Evolutionary conservation across 345 rosid species (phyloP).

Genomic region (Hibiscus syriacus): DNA sequence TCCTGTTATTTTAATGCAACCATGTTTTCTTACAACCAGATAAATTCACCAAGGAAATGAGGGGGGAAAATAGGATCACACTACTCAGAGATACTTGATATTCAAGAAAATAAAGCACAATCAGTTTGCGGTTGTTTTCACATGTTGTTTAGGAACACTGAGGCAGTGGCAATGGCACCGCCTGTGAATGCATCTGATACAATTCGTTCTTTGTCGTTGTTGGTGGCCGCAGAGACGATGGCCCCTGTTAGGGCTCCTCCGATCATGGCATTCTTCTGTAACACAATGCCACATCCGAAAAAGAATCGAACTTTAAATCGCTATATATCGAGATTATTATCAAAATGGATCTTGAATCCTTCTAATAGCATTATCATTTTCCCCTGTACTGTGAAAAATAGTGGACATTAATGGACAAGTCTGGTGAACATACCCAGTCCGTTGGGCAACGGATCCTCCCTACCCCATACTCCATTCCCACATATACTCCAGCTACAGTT

Average conservation of each 20-base stretch:
- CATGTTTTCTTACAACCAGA: background rate
- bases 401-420: no score
- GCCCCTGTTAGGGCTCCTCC: slow-evolving; percentile 72
- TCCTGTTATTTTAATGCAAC: background rate
- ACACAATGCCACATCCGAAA: background rate
- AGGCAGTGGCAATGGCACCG: slow-evolving; percentile 83
- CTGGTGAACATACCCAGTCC: slow-evolving; percentile 63
- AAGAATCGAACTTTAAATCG: background rate
- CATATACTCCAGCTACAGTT: slow-evolving; percentile 62
- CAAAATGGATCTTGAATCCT: background rate
- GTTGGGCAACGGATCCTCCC: slow-evolving; percentile 63
- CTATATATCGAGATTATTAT: background rate
- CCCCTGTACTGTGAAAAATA: background rate
- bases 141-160: slow-evolving; percentile 47
- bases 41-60: background rate
- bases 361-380: background rate
- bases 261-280: slow-evolving; percentile 82
- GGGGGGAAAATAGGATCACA: background rate
- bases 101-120: background rate
- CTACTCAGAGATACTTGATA: background rate
- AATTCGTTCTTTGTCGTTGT: slow-evolving; percentile 41
- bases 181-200: slow-evolving; percentile 63
- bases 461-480: slow-evolving; percentile 67
- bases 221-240: no score
- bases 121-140: slow-evolving; percentile 12